phyloP scores from a whole-genome alignment of 495 filamentous ascomycete genomes.

The Penicillium canariense region DNA sequence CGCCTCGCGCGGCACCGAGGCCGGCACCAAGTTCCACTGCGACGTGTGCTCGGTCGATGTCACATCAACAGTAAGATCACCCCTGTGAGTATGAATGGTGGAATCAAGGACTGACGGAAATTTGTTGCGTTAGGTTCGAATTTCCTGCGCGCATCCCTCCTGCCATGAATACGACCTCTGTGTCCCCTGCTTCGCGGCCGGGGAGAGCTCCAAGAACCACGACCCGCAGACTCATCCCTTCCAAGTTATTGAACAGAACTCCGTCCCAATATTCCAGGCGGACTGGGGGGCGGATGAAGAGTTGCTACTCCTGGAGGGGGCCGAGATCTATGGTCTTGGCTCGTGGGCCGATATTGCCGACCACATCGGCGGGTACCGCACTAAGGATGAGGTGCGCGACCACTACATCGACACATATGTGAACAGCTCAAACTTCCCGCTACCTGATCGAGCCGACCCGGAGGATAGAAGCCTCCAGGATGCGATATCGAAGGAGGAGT shows the following conservation, averaged over 20 bases:
- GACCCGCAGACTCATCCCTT: slow-evolving; percentile 81
- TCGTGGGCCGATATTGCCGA: slow-evolving; percentile 98
- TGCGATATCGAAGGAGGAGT: slow-evolving; percentile 81
- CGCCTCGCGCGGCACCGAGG: slow-evolving; percentile 81
- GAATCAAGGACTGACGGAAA: neutral
- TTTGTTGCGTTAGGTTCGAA: slow-evolving; percentile 68
- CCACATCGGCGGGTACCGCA: slow-evolving; percentile 91
- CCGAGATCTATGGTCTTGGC: slow-evolving; percentile 95
- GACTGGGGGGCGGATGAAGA: slow-evolving; percentile 99
- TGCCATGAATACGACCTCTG: slow-evolving; percentile 97
- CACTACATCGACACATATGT: slow-evolving; percentile 91
- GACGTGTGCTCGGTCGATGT: slow-evolving; percentile 95
- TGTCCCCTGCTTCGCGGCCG: slow-evolving; percentile 88
- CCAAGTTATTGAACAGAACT: slow-evolving; percentile 96
- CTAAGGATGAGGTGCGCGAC: slow-evolving; percentile 90
- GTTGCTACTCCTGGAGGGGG: slow-evolving; percentile 84
- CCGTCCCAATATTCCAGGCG: slow-evolving; percentile 88
- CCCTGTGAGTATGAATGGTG: neutral
- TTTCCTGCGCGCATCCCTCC: slow-evolving; percentile 76
- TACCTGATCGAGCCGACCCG: slow-evolving; percentile 80
- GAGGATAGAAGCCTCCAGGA: slow-evolving; percentile 73
- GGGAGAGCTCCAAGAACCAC: slow-evolving; percentile 72
- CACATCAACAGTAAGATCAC: slow-evolving; percentile 75
- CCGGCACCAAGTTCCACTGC: slow-evolving; percentile 92
- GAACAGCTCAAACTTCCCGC: slow-evolving; percentile 75